Evolutionary conservation across 176 grass and related monocot genomes (phyloP).

Genomic region (Bromus sterilis): DNA sequence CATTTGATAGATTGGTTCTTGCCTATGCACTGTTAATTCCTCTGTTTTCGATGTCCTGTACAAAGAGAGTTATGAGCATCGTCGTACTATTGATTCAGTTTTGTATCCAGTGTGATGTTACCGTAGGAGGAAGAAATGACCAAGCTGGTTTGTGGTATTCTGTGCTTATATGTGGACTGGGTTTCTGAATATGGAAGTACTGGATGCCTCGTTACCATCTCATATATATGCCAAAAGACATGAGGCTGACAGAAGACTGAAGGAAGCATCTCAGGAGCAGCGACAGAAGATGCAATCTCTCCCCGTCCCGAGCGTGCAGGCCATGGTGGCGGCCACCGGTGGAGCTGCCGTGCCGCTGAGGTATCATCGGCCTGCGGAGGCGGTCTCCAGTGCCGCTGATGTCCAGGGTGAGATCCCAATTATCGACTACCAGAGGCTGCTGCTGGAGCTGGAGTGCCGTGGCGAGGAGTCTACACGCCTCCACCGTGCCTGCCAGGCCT

Average conservation of each 20-base stretch:
- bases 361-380: constrained; percentile 14
- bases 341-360: neutral
- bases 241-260: neutral
- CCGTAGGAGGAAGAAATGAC: neutral
- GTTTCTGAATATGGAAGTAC: neutral
- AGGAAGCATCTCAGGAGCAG: neutral
- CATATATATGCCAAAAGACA: neutral
- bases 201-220: neutral
- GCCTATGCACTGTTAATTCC: neutral
- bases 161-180: neutral
- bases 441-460: neutral
- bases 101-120: neutral
- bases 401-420: neutral
- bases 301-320: constrained; percentile 34
- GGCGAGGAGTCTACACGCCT: constrained; percentile 17
- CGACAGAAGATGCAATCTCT: constrained; percentile 22
- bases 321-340: neutral
- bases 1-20: neutral
- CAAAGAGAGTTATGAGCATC: neutral
- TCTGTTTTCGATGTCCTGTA: neutral
- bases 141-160: neutral
- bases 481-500: constrained; percentile 36
- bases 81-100: neutral
- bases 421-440: constrained; percentile 20
- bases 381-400: neutral